Base-by-base conservation (phyloP, 2,329 filamentous ascomycete species). In the Aulographum hederae region DNA sequence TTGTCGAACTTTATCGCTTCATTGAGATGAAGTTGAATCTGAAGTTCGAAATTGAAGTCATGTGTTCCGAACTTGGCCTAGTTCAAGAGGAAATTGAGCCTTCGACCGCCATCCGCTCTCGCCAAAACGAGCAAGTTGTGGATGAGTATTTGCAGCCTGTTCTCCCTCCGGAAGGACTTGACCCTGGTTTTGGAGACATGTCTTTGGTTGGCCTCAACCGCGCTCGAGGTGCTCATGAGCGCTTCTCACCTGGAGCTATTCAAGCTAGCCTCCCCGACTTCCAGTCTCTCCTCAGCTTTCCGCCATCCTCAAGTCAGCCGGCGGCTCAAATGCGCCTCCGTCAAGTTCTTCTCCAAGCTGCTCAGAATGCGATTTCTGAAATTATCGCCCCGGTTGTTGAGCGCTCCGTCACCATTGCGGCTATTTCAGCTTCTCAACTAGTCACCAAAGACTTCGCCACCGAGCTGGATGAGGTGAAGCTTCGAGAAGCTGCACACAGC, bases 321-420 rank as follows among this genome's bases (percentile, higher is more conserved):
- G 67, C 89, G 40, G 75, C 73, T 51, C 63, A 76, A 37, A 59
- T 63, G 32, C 69, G 78, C 34, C 55, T 76, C 28, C 64, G 68
- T 37, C 65, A 65, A 42, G 92, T 95, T 42, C 82, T 95, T 34
- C 72, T 79, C 40, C 75, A 67, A 29, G 85, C 91, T 23, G 78
- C 94, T 33, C 82, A 81, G 29, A 78, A 84, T 37, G 86, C 91
- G 19, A 76, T 98, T 26, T 77, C 82, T 37, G 91, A 98, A 47
- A 98, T 98, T 34, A 95, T 98, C 37, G 82, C 86, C 32, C 91
- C 89, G 16, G 89, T 98, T 2, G 91, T 98, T 11, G 91, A 98
- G 51, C 72, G 89, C 33, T 98, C 89, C 2, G 86, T 98, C 25
- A 95, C 91, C 0, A 98, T 98, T 50, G 89, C 89, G 28, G 86